phyloP scores from a whole-genome alignment of 2,329 filamentous ascomycete genomes.

The Ustilaginoidea virens region DNA sequence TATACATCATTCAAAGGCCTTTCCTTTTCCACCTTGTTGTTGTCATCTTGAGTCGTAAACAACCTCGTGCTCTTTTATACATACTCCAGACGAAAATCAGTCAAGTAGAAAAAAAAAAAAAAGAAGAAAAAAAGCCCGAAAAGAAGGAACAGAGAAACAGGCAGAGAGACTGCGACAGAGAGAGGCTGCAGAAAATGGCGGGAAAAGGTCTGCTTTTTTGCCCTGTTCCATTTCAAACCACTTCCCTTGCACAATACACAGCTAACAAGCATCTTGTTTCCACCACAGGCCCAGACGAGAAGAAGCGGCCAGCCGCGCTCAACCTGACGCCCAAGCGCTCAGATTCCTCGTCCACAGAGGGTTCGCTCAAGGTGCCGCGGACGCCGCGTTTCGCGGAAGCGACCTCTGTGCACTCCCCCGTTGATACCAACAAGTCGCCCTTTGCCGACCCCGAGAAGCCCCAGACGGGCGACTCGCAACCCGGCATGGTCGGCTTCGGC shows the following conservation, averaged over 20 bases:
- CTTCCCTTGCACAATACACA: not conserved
- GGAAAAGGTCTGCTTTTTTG: slow-evolving; percentile 21
- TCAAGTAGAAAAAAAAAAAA: slow-evolving; percentile 1
- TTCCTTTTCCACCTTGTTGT: too few relatives aligned
- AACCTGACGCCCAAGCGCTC: slow-evolving; percentile 35
- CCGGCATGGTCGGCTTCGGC: slow-evolving; percentile 82
- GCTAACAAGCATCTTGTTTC: slow-evolving; percentile 9
- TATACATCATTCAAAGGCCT: slow-evolving; percentile 2
- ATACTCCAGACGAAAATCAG: too few relatives aligned
- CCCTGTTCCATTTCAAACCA: not conserved
- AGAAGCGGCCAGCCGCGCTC: slow-evolving; percentile 39
- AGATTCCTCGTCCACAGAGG: slow-evolving; percentile 34
- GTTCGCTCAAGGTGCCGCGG: slow-evolving; percentile 50
- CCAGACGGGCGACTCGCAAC: slow-evolving; percentile 38
- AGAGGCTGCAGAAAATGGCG: slow-evolving; percentile 20
- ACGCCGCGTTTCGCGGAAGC: slow-evolving; percentile 71
- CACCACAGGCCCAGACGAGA: slow-evolving; percentile 33
- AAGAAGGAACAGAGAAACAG: too few relatives aligned
- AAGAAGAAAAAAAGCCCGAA: too few relatives aligned
- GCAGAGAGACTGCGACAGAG: too few relatives aligned
- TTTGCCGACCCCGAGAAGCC: slow-evolving; percentile 44
- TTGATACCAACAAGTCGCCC: slow-evolving; percentile 41
- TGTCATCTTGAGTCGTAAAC: slow-evolving; percentile 3
- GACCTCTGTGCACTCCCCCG: slow-evolving; percentile 62
- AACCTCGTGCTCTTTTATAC: slow-evolving; percentile 4